Evolutionary conservation across 1,284 basidiomycete species (phyloP), one percentile per base, ranked within the genome.

Genomic region (Fistulinella staudtii): DNA sequence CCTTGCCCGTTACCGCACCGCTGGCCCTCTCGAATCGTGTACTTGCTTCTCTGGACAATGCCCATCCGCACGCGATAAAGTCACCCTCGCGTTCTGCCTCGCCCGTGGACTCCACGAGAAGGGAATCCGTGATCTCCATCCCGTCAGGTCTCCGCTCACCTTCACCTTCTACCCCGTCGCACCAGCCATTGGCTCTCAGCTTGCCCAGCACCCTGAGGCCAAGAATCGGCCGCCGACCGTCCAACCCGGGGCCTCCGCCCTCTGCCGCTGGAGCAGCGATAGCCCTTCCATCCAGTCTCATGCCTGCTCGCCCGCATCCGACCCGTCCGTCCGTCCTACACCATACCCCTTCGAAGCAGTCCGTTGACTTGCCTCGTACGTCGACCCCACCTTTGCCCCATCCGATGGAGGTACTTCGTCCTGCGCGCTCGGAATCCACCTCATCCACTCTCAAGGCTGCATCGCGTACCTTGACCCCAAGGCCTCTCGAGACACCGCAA

Each of bases 51-150:
- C n/a, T n/a, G n/a, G n/a, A n/a, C n/a, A n/a, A n/a, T n/a, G n/a
- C n/a, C n/a, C n/a, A n/a, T n/a, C n/a, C n/a, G n/a, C n/a, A n/a
- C n/a, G n/a, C n/a, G n/a, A n/a, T n/a, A n/a, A n/a, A n/a, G n/a
- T n/a, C n/a, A n/a, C 51, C 60, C 15, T 64, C 69, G 4, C 67
- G 67, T 38, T 59, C 71, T 5, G 56, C 63, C 22, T 72, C 71
- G n/a, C 71, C 71, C 23, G 59, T 39, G 38, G 57, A 56, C 35
- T 47, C 61, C 5, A 39, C 55, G 1, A 48, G 52, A 27, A n/a
- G n/a, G n/a, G 56, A 49, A 17, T 62, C 57, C 40, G 52, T 52
- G 14, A 24, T 56, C 36, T 53, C 50, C 13, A 55, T 42, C 10
- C 39, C 50, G 11, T 54, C 50, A 3, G 52, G 23, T 23, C 39